phyloP scores from a whole-genome alignment of 139 green algal species.

The Asterochloris sp. region DNA sequence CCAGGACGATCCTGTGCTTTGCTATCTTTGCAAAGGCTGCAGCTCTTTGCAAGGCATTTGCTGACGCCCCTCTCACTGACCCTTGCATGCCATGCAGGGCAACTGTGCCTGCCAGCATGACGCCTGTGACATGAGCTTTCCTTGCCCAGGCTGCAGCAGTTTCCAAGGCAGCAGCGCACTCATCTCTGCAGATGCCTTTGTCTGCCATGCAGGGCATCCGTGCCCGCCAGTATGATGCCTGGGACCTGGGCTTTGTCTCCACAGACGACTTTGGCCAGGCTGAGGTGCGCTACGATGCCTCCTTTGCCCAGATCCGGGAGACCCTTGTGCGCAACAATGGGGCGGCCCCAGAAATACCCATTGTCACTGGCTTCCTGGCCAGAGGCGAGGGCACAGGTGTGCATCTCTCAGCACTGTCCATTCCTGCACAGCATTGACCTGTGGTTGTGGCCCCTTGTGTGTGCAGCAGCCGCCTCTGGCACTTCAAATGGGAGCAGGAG shows the following conservation, averaged over 20 bases:
- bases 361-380: constrained; percentile 96
- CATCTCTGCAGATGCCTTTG: neutral
- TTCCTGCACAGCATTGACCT: too few species aligned
- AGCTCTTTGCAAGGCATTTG: too few species aligned
- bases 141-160: too few species aligned
- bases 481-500: too few species aligned
- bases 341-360: constrained; percentile 43
- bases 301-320: constrained; percentile 37
- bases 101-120: too few species aligned
- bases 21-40: neutral
- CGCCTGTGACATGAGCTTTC: neutral
- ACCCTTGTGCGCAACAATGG: constrained; percentile 26
- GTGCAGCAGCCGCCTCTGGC: too few species aligned
- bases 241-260: constrained; percentile 82
- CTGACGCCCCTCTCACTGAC: too few species aligned
- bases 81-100: too few species aligned
- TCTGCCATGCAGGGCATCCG: constrained; percentile 45
- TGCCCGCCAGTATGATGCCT: constrained; percentile 85
- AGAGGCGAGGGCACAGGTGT: constrained; percentile 39
- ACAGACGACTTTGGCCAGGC: constrained; percentile 94
- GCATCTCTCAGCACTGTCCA: neutral
- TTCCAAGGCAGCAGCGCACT: too few species aligned
- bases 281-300: constrained; percentile 55
- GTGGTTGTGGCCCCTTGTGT: too few species aligned
- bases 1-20: constrained; percentile 91